phyloP scores from a whole-genome alignment of 2,329 filamentous ascomycete species.

The Endothia cerciana region DNA sequence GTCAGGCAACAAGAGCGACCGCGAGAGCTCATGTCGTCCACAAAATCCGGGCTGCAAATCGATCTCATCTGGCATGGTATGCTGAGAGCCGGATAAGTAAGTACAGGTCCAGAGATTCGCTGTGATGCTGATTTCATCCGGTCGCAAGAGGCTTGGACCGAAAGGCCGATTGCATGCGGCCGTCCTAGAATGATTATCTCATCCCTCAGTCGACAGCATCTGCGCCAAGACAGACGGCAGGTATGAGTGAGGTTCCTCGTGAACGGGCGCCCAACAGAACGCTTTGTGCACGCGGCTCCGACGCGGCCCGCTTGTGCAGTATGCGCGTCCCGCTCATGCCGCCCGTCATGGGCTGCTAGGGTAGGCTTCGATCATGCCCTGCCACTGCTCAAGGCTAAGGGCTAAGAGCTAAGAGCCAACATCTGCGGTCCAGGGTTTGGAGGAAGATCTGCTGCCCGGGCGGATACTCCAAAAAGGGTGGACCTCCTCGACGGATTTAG shows the following conservation, averaged over 20 bases:
- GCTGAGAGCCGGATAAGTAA: constrained; percentile 15
- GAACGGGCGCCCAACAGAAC: constrained; percentile 16
- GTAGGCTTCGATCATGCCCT: neutral
- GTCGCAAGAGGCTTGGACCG: neutral
- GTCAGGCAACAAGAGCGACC: constrained; percentile 9
- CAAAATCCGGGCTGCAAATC: constrained; percentile 5
- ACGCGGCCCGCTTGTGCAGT: constrained; percentile 22
- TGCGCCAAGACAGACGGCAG: neutral
- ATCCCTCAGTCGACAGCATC: neutral
- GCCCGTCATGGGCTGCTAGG: neutral
- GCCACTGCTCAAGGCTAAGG: constrained; percentile 11
- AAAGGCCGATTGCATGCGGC: neutral
- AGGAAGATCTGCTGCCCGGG: constrained; percentile 19
- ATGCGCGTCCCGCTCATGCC: neutral
- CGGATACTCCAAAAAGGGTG: neutral
- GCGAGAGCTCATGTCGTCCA: constrained; percentile 3
- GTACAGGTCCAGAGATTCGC: neutral
- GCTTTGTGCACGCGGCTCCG: constrained; percentile 23
- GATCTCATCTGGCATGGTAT: constrained; percentile 21
- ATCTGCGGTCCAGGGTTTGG: constrained; percentile 17
- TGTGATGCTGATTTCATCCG: neutral
- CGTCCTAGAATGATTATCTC: neutral
- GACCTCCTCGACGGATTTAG: constrained; percentile 16
- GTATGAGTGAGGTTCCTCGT: neutral
- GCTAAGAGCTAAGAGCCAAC: neutral